These are phyloP conservation scores for Dendrostoma leiphaemia DNA, from an alignment of 2,329 filamentous ascomycete species.

Conservation along the genomic window DNA sequence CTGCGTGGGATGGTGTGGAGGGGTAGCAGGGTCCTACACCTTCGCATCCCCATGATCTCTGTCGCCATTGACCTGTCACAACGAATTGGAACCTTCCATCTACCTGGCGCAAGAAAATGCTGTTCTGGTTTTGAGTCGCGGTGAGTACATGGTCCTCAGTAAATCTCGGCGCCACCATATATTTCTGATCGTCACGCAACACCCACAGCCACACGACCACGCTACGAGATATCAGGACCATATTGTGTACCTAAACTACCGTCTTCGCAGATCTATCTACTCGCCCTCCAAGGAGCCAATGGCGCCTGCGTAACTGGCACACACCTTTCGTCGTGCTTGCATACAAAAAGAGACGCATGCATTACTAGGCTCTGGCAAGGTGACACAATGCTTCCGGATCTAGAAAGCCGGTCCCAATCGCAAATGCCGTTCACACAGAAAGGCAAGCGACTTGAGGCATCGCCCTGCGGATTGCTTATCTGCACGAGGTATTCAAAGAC, in stretches of 20 bases:
- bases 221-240: conserved; percentile 1
- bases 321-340: conserved; percentile 11
- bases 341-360: background rate
- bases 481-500: background rate
- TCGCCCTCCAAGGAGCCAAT: conserved; percentile 9
- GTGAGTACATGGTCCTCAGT: too few species aligned
- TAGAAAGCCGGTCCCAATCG: background rate
- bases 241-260: background rate
- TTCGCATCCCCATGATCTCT: conserved; percentile 13
- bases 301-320: background rate
- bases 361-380: background rate
- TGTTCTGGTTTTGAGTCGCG: background rate
- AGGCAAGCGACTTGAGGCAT: background rate
- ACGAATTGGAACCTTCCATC: background rate
- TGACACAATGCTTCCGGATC: conserved; percentile 1
- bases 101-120: background rate
- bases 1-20: conserved; percentile 3
- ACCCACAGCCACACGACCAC: background rate
- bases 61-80: conserved; percentile 11
- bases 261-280: conserved; percentile 13
- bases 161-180: too few species aligned
- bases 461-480: background rate
- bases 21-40: conserved; percentile 1
- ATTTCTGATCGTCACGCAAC: too few species aligned
- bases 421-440: background rate